Evolutionary conservation across 169 alveolate genomes (phyloP).

Genomic region (Amoebophrya sp.): DNA sequence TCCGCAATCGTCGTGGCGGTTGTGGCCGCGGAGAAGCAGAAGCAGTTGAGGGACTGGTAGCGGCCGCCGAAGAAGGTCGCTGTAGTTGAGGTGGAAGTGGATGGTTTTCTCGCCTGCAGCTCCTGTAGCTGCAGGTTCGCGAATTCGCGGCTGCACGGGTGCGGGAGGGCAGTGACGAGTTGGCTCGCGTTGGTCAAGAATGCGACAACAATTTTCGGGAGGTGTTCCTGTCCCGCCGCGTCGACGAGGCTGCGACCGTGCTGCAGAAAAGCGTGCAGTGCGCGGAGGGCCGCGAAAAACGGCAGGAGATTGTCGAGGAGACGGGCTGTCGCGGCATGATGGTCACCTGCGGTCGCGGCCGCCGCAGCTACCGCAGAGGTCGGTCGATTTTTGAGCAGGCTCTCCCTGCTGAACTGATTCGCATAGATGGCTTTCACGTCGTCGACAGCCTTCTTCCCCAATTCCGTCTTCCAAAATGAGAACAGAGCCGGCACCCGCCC

Average conservation of each 20-base stretch:
- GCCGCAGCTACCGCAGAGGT: too few relatives aligned
- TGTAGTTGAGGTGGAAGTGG: neutral
- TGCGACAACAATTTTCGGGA: neutral
- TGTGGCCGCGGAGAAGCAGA: neutral
- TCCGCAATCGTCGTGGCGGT: neutral
- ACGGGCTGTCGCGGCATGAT: too few relatives aligned
- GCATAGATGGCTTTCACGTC: too few relatives aligned
- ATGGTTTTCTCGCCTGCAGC: neutral
- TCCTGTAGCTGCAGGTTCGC: neutral
- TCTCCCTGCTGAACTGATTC: too few relatives aligned
- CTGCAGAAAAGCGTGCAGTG: too few relatives aligned
- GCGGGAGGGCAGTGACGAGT: neutral
- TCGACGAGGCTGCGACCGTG: neutral
- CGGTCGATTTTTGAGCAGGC: too few relatives aligned
- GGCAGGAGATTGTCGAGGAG: too few relatives aligned
- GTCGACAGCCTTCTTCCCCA: too few relatives aligned
- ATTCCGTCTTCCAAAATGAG: too few relatives aligned
- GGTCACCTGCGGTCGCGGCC: too few relatives aligned
- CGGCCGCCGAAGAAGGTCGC: neutral
- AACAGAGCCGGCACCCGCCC: too few relatives aligned
- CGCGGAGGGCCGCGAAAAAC: too few relatives aligned
- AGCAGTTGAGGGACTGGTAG: neutral
- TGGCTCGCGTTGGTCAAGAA: neutral
- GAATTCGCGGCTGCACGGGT: neutral
- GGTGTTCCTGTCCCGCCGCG: neutral